These are phyloP conservation scores for Haemoproteus tartakovskyi DNA, from an alignment of 169 alveolate genomes.

Conservation along the genomic window DNA sequence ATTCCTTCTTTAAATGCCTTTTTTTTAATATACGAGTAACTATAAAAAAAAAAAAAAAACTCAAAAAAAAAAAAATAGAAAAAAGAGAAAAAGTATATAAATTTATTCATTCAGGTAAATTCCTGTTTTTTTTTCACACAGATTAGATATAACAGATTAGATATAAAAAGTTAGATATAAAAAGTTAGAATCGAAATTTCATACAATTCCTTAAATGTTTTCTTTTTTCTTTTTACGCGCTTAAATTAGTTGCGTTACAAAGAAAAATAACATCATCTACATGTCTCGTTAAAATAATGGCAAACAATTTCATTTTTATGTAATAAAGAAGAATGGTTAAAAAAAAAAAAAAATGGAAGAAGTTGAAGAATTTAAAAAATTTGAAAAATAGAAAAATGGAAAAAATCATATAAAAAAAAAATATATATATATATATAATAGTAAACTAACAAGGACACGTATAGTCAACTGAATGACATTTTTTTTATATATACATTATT, in stretches of 20 bases:
- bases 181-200: no score
- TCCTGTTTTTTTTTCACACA: no score
- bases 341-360: neutral
- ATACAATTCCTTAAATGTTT: no score
- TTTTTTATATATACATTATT: no score
- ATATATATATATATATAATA: no score
- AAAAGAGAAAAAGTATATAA: neutral
- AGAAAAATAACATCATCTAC: slow-evolving; percentile 56
- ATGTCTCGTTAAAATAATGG: slow-evolving; percentile 53
- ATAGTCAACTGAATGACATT: no score
- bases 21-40: slow-evolving; percentile 60
- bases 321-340: neutral
- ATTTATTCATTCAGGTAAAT: no score
- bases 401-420: no score
- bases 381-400: neutral
- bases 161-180: no score
- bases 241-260: slow-evolving; percentile 56
- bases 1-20: slow-evolving; percentile 65
- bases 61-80: neutral
- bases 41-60: slow-evolving; percentile 3
- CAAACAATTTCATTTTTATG: slow-evolving; percentile 50
- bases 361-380: neutral
- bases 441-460: no score
- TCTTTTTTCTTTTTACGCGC: slow-evolving; percentile 29
- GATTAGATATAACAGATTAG: no score